A percentile compares a stretch with the other conserved stretches of the same genome.
phyloP scores from a whole-genome alignment of 2,329 filamentous ascomycete genomes.

The Pseudocercospora vitis region DNA sequence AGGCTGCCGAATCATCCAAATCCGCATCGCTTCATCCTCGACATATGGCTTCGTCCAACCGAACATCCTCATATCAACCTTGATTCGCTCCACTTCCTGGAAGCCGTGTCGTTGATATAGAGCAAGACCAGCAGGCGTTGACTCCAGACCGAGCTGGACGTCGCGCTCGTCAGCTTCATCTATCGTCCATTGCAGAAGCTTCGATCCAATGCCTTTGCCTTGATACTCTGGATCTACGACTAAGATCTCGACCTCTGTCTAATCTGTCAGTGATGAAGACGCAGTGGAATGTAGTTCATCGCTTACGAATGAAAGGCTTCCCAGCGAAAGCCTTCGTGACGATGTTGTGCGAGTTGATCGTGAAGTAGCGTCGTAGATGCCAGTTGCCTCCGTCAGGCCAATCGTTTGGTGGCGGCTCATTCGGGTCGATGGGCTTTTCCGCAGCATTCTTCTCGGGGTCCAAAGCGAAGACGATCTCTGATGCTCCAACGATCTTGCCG shows the following conservation, averaged over 20 bases:
- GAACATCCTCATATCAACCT: constrained; percentile 30
- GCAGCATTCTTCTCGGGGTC: constrained; percentile 17
- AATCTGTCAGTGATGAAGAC: background rate
- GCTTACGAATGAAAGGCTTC: constrained; percentile 27
- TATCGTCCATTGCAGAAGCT: constrained; percentile 8
- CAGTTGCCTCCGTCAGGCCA: constrained; percentile 31
- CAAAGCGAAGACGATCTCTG: constrained; percentile 27
- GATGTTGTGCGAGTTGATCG: constrained; percentile 22
- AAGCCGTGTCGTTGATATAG: constrained; percentile 17
- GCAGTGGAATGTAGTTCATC: background rate
- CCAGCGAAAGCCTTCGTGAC: constrained; percentile 17
- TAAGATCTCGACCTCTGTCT: constrained; percentile 12
- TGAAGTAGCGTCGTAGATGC: constrained; percentile 26
- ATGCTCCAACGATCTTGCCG: constrained; percentile 26
- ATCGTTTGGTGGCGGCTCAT: constrained; percentile 24
- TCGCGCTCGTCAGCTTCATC: constrained; percentile 11
- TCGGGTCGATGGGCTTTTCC: constrained; percentile 5
- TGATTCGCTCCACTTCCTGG: constrained; percentile 19
- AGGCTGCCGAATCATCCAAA: constrained; percentile 26
- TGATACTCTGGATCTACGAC: constrained; percentile 11
- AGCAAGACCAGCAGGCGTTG: constrained; percentile 14
- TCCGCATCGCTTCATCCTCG: constrained; percentile 27
- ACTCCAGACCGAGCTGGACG: constrained; percentile 16
- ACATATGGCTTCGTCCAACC: constrained; percentile 28
- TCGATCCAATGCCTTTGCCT: constrained; percentile 14